Evolutionary conservation across 176 grass and related monocot genomes (phyloP).

Genomic region (Aegilops tauschii): DNA sequence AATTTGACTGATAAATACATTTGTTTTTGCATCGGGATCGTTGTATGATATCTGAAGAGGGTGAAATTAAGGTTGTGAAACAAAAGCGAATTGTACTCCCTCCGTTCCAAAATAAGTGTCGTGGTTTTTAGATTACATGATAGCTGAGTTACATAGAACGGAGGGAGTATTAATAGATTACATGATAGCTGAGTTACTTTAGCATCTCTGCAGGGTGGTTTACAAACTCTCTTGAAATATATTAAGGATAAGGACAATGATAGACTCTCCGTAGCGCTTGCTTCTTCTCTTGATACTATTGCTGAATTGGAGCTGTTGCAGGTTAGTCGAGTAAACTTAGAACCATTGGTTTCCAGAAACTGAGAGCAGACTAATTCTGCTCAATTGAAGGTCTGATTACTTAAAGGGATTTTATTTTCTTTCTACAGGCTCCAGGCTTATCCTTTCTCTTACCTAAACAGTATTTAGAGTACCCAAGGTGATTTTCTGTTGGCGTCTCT

Average conservation of each 20-base stretch:
- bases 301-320: constrained; percentile 84
- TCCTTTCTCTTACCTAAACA: constrained; percentile 89
- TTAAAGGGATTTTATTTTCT: neutral
- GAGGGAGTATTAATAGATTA: neutral
- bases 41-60: neutral
- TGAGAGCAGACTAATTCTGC: constrained; percentile 13
- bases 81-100: neutral
- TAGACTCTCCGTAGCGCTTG: constrained; percentile 78
- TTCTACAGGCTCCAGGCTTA: constrained; percentile 76
- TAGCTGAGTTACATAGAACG: constrained; percentile 16
- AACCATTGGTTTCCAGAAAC: constrained; percentile 2
- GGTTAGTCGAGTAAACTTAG: constrained; percentile 33
- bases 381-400: neutral
- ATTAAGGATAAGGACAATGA: constrained; percentile 84
- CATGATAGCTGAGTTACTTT: constrained; percentile 26
- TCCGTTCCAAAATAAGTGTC: too few species aligned
- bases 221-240: constrained; percentile 65
- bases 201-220: constrained; percentile 57
- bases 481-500: constrained; percentile 14
- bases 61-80: neutral
- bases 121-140: neutral
- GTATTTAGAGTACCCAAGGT: constrained; percentile 90
- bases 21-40: neutral
- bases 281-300: constrained; percentile 81
- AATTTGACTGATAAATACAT: neutral